Percentiles rank a stretch among this genome's conserved stretches.
These are phyloP conservation scores for Aspergillus clavatus DNA, from an alignment of 2,329 filamentous ascomycete genomes.

Conservation along the genomic window DNA sequence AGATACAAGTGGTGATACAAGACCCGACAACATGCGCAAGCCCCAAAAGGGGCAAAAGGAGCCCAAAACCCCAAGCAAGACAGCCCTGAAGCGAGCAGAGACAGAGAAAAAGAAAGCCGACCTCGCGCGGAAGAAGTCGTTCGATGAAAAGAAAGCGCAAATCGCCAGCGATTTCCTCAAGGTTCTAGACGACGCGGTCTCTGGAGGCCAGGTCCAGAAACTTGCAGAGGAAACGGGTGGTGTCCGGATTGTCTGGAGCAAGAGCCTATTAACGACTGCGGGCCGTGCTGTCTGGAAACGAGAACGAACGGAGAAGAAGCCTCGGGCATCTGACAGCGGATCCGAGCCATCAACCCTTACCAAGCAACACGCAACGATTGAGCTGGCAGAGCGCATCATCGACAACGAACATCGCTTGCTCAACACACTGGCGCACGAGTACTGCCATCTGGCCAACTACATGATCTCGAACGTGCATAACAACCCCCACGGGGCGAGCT, in stretches of 20 bases:
- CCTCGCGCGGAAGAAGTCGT: slow-evolving; percentile 44
- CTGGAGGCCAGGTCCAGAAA: slow-evolving; percentile 44
- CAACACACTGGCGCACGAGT: slow-evolving; percentile 94
- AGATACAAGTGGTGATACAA: slow-evolving; percentile 27
- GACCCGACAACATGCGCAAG: slow-evolving; percentile 11
- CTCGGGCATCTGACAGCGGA: slow-evolving; percentile 13
- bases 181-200: slow-evolving; percentile 52
- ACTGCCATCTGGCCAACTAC: slow-evolving; percentile 89
- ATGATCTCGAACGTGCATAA: slow-evolving; percentile 73
- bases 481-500: slow-evolving; percentile 77
- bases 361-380: slow-evolving; percentile 67
- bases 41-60: slow-evolving; percentile 4
- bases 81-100: slow-evolving; percentile 37
- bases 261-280: slow-evolving; percentile 58
- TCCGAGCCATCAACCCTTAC: slow-evolving; percentile 18
- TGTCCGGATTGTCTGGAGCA: slow-evolving; percentile 57
- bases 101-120: slow-evolving; percentile 34
- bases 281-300: slow-evolving; percentile 66
- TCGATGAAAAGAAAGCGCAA: slow-evolving; percentile 49
- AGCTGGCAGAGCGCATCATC: slow-evolving; percentile 85
- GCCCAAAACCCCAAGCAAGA: slow-evolving; percentile 31
- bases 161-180: slow-evolving; percentile 53
- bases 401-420: slow-evolving; percentile 70
- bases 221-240: slow-evolving; percentile 52
- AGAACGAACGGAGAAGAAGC: slow-evolving; percentile 33